Conservation (phyloP, 1,284 basidiomycete species). For the Rhodofomes roseus region DNA sequence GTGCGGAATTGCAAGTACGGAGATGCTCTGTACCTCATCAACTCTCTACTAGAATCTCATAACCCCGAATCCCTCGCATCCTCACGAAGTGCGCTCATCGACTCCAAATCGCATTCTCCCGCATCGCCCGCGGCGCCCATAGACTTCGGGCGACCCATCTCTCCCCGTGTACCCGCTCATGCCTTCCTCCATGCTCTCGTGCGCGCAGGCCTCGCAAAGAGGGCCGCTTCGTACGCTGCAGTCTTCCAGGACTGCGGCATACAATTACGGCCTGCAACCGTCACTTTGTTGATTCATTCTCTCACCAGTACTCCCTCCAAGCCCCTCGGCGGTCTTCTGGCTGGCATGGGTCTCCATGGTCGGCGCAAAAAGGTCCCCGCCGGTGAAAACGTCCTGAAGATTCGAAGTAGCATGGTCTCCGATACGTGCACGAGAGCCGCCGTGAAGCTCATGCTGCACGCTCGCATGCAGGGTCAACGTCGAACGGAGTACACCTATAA, state of each 20-base stretch:
- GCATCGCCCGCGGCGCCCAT: constrained; percentile 32
- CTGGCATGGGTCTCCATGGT: constrained; percentile 8
- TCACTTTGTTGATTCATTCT: constrained; percentile 32
- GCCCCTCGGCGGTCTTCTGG: constrained; percentile 12
- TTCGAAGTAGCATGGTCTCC: constrained; percentile 25
- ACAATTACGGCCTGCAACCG: constrained; percentile 10
- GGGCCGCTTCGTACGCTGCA: constrained; percentile 47
- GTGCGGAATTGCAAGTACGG: constrained; percentile 39
- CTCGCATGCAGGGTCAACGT: constrained; percentile 49
- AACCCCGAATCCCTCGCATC: constrained; percentile 4
- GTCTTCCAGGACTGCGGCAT: constrained; percentile 52
- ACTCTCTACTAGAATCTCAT: constrained; percentile 47
- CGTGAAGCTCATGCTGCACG: constrained; percentile 47
- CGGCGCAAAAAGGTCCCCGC: constrained; percentile 3
- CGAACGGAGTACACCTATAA: constrained; percentile 59
- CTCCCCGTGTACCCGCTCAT: constrained; percentile 58
- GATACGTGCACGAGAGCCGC: constrained; percentile 44
- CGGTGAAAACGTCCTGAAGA: constrained; percentile 14
- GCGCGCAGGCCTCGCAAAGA: constrained; percentile 41
- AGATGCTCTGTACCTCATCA: constrained; percentile 55
- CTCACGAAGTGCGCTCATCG: background rate
- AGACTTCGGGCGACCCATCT: constrained; percentile 45
- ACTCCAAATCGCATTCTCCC: background rate
- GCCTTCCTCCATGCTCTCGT: constrained; percentile 60
- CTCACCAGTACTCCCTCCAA: constrained; percentile 21